These are phyloP conservation scores for Manihot esculenta DNA, from an alignment of 441 rosid species.

Conservation along the genomic window DNA sequence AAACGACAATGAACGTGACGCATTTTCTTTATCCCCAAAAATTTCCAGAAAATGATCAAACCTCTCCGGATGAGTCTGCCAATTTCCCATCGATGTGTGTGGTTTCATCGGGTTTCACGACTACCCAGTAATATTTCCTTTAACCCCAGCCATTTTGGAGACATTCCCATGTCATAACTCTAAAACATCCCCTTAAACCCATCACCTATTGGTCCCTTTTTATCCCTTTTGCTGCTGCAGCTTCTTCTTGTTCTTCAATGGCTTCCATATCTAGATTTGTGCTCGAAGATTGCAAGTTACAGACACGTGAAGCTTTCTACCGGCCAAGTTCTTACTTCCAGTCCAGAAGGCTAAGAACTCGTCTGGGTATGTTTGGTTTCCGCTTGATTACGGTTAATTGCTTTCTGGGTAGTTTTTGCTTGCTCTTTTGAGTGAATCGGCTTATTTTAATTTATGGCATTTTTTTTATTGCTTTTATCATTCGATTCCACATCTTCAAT, in stretches of 20 bases:
- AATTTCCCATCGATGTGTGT: background rate
- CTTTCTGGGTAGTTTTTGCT: constrained; percentile 13
- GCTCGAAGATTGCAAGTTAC: constrained; percentile 45
- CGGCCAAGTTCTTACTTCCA: constrained; percentile 28
- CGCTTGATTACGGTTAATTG: constrained; percentile 7
- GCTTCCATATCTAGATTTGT: constrained; percentile 63
- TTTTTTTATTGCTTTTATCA: background rate
- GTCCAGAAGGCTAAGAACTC: constrained; percentile 35
- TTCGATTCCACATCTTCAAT: background rate
- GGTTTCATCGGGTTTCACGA: constrained; percentile 33
- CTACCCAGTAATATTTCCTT: background rate
- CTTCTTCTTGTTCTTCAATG: constrained; percentile 31
- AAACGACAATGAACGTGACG: background rate
- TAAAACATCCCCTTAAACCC: constrained; percentile 24
- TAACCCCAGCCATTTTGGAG: constrained; percentile 12
- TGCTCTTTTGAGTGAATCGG: background rate
- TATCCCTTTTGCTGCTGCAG: background rate
- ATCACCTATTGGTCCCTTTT: background rate
- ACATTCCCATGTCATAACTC: constrained; percentile 1
- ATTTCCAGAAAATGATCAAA: background rate
- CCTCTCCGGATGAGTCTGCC: background rate
- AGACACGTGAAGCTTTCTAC: constrained; percentile 27
- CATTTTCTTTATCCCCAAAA: background rate
- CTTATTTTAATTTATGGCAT: background rate
- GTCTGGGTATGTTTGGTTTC: constrained; percentile 46